Evolutionary conservation across 768 basidiomycete species (phyloP).

Genomic region (Antrodiella citrinella): DNA sequence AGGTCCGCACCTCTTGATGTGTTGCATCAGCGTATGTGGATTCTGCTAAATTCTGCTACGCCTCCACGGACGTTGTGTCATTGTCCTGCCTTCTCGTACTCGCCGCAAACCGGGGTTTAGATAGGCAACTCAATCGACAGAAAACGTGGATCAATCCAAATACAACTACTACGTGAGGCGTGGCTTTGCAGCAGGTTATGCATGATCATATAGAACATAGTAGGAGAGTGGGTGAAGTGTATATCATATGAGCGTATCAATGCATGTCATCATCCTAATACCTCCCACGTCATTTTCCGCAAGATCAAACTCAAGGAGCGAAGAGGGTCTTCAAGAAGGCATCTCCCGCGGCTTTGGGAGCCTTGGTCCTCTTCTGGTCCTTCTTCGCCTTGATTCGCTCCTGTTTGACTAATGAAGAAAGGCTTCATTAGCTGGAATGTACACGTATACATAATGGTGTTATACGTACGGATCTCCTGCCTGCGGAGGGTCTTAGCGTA

Average conservation of each 20-base stretch:
- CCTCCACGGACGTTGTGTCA: too few relatives aligned
- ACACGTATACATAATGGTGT: neutral
- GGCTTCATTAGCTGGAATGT: slow-evolving; percentile 7
- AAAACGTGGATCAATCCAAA: neutral
- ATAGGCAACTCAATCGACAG: too few relatives aligned
- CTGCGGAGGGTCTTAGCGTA: slow-evolving; percentile 93
- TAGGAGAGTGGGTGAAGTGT: neutral
- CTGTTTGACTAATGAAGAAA: slow-evolving; percentile 55
- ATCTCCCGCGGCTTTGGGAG: slow-evolving; percentile 59
- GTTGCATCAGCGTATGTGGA: too few relatives aligned
- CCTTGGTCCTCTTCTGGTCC: slow-evolving; percentile 55
- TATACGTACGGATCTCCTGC: slow-evolving; percentile 74
- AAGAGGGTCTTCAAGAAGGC: slow-evolving; percentile 80
- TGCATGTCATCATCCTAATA: neutral
- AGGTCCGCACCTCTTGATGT: too few relatives aligned
- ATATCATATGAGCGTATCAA: neutral
- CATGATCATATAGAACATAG: neutral
- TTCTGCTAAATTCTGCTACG: too few relatives aligned
- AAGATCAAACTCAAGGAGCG: slow-evolving; percentile 55
- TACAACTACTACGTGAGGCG: neutral
- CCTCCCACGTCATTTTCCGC: neutral
- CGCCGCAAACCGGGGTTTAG: too few relatives aligned
- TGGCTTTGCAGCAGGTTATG: neutral
- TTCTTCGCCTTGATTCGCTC: slow-evolving; percentile 60
- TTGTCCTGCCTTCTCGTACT: too few relatives aligned